Base-by-base conservation (phyloP, 2,329 filamentous ascomycete genomes). In the Harringtonia aguacate region DNA sequence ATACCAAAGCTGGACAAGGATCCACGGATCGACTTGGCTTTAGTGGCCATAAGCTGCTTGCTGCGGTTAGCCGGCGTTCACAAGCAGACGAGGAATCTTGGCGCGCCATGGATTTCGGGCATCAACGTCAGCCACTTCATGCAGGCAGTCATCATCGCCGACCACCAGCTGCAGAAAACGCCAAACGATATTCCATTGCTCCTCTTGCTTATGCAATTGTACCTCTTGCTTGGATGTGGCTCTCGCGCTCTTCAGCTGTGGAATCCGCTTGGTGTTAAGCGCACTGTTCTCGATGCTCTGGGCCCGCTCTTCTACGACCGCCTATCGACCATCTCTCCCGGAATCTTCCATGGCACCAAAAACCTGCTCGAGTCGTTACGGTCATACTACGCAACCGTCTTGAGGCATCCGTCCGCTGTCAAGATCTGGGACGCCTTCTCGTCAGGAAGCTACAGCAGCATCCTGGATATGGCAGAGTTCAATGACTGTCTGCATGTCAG, bases 281-380 rank as follows among this genome's bases (percentile, higher is more conserved):
- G 74, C 20, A 73, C 71, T 0, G 72, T 77, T 24, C 67, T 75
- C n/a, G 73, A 78, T 48, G 70, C 73, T 0, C 62, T 79, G 1
- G 72, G 64, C 3, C 68, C 73, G 0, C 58, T 75, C 2, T 75
- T 75, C 46, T 70, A 72, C 47, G 75, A 79, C 52, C 66, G 75
- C 2, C 57, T 78, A 7, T 72, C 72, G 1, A 70, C 65, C 1
- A 55, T 77, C 3, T 62, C 73, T 0, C 75, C 75, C 0, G 62
- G 60, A 0, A 50, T 65, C 36, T 66, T 69, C 35, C 29, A 29
- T 2, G 33, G 43, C n/a, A n/a, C n/a, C n/a, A n/a, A 7, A 20
- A 24, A 2, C 22, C 53, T 70, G 8, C 61, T 65, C 30, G 62
- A 68, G 6, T 62, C 66, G 4, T 53, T 75, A 18, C 58, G 61